phyloP scores from a whole-genome alignment of 1,284 basidiomycete species.

The Coniferiporia weirii region DNA sequence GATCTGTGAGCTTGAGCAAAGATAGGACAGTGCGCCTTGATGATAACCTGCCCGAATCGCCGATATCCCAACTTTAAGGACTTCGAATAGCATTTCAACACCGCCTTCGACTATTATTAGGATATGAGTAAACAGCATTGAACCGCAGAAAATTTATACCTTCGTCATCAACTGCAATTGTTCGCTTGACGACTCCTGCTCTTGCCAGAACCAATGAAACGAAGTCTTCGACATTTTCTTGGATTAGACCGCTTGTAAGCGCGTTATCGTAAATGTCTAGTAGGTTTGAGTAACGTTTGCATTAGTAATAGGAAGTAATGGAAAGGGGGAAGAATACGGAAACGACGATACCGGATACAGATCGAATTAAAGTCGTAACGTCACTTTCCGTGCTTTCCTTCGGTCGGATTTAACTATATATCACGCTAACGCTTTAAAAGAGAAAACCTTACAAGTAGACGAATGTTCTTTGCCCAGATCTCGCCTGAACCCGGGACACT shows the following conservation, averaged over 20 bases:
- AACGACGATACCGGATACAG: constrained; percentile 28
- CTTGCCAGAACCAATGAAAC: constrained; percentile 61
- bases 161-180: constrained; percentile 40
- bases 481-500: constrained; percentile 67
- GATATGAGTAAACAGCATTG: neutral
- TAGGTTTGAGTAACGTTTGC: constrained; percentile 11
- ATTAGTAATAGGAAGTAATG: neutral
- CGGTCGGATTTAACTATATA: neutral
- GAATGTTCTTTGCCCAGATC: constrained; percentile 70
- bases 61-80: constrained; percentile 56
- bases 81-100: constrained; percentile 45
- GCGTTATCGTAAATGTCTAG: constrained; percentile 57
- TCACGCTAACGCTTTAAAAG: neutral
- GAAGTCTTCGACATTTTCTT: constrained; percentile 60
- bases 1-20: neutral
- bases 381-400: constrained; percentile 38
- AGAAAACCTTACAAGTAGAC: constrained; percentile 48
- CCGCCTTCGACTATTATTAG: constrained; percentile 38
- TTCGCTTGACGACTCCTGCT: constrained; percentile 59
- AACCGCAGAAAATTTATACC: constrained; percentile 29
- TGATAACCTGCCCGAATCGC: constrained; percentile 49
- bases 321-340: neutral
- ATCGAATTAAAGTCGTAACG: constrained; percentile 25
- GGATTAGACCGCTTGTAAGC: constrained; percentile 47
- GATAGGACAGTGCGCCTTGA: constrained; percentile 12